phyloP scores from a whole-genome alignment of 805 yeast species.

The Lachancea dasiensis region DNA sequence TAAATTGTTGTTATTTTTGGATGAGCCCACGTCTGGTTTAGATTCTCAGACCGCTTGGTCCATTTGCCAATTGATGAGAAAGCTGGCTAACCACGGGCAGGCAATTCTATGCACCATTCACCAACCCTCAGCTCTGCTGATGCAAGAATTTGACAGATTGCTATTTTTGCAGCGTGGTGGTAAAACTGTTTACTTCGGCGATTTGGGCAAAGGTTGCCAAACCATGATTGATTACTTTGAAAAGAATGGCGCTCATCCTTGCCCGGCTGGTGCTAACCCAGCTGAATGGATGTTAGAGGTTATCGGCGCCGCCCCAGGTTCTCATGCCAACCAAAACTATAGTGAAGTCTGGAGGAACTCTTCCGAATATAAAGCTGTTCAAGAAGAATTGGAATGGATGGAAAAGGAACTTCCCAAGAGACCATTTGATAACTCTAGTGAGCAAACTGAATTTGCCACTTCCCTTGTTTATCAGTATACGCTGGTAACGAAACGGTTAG shows the following conservation, averaged over 20 bases:
- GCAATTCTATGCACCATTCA: constrained; percentile 73
- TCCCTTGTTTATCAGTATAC: constrained; percentile 36
- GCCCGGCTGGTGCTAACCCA: constrained; percentile 69
- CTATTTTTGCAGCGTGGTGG: constrained; percentile 71
- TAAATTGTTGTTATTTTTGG: constrained; percentile 53
- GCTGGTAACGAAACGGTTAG: constrained; percentile 48
- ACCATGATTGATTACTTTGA: constrained; percentile 63
- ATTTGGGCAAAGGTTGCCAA: constrained; percentile 53
- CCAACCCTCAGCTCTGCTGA: constrained; percentile 68
- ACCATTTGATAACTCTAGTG: constrained; percentile 32
- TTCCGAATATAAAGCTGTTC: constrained; percentile 50
- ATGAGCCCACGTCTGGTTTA: constrained; percentile 71
- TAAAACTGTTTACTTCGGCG: constrained; percentile 75
- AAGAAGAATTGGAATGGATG: constrained; percentile 57
- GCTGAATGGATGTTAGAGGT: constrained; percentile 92
- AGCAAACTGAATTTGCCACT: constrained; percentile 41
- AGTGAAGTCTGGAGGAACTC: constrained; percentile 75
- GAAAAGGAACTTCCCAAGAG: constrained; percentile 47
- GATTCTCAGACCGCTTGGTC: constrained; percentile 67
- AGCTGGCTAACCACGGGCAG: constrained; percentile 65
- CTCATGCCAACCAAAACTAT: constrained; percentile 66
- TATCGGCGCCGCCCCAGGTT: constrained; percentile 79
- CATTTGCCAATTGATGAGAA: constrained; percentile 58
- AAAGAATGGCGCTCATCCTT: constrained; percentile 53
- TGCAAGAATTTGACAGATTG: constrained; percentile 62